These are phyloP conservation scores for Pleurotus pulmonarius DNA, from an alignment of 768 basidiomycete genomes.

Conservation along the genomic window DNA sequence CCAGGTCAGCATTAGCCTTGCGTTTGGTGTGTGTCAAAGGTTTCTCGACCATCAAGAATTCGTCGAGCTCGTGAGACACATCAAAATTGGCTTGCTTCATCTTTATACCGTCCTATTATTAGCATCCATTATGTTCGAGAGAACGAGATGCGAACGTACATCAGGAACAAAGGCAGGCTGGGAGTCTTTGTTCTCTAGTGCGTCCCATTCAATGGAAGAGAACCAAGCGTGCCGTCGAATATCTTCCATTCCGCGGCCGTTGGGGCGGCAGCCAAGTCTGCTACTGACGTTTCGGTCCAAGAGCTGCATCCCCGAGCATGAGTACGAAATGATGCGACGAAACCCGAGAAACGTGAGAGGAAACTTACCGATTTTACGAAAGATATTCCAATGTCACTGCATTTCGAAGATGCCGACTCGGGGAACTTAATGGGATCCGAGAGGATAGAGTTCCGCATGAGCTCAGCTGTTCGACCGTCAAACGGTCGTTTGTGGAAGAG, in stretches of 20 bases:
- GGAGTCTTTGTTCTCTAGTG: slow-evolving; percentile 61
- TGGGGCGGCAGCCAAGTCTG: slow-evolving; percentile 76
- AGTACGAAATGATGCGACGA: slow-evolving; percentile 11
- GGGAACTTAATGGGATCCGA: slow-evolving; percentile 80
- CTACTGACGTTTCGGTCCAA: slow-evolving; percentile 77
- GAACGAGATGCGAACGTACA: slow-evolving; percentile 52
- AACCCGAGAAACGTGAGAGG: not conserved
- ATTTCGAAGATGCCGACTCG: slow-evolving; percentile 55
- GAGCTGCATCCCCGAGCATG: slow-evolving; percentile 46
- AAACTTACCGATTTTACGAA: slow-evolving; percentile 63
- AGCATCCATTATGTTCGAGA: slow-evolving; percentile 2
- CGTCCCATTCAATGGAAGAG: slow-evolving; percentile 73
- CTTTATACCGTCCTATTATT: slow-evolving; percentile 35
- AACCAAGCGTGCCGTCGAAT: slow-evolving; percentile 88
- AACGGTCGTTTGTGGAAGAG: slow-evolving; percentile 82
- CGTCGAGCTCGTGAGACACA: slow-evolving; percentile 94
- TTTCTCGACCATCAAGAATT: slow-evolving; percentile 96
- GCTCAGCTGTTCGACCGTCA: slow-evolving; percentile 84
- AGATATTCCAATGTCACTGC: slow-evolving; percentile 62
- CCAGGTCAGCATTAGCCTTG: slow-evolving; percentile 80
- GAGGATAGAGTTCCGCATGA: slow-evolving; percentile 83
- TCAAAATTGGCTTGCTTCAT: slow-evolving; percentile 98
- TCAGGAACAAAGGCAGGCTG: slow-evolving; percentile 90
- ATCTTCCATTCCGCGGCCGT: slow-evolving; percentile 70
- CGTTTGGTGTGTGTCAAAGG: slow-evolving; percentile 94